Evolutionary conservation across 805 yeast species (phyloP).

Genomic region (Ogataea zsoltii): DNA sequence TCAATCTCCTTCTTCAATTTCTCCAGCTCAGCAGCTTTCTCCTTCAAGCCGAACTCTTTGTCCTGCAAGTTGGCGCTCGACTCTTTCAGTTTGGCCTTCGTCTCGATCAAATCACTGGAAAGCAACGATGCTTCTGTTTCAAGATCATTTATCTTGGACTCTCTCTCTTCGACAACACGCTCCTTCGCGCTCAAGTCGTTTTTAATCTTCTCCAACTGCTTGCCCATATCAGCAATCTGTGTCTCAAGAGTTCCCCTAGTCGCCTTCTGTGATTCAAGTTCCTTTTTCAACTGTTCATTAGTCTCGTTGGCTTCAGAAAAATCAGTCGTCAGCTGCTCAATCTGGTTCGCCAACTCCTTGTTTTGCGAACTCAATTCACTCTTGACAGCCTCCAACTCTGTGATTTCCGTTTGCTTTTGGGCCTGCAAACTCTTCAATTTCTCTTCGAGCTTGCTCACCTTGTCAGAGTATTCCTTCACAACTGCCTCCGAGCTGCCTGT

Average conservation of each 20-base stretch:
- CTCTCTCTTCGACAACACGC: slow-evolving; percentile 6
- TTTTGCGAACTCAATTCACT: slow-evolving; percentile 1
- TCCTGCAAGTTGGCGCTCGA: neutral
- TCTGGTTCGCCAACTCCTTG: neutral
- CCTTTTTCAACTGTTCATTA: neutral
- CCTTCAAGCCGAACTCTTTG: neutral
- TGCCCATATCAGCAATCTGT: slow-evolving; percentile 3
- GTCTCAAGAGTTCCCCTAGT: neutral
- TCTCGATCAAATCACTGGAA: slow-evolving; percentile 14
- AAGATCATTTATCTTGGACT: slow-evolving; percentile 2
- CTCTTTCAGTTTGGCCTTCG: slow-evolving; percentile 25
- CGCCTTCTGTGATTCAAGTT: neutral
- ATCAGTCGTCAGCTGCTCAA: slow-evolving; percentile 1
- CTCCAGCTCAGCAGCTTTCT: neutral
- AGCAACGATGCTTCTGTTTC: neutral
- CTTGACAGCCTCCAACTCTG: slow-evolving; percentile 19
- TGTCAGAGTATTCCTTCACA: slow-evolving; percentile 49
- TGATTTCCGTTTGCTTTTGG: slow-evolving; percentile 14
- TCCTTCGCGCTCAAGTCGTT: slow-evolving; percentile 1
- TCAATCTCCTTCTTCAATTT: neutral
- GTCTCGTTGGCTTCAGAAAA: neutral
- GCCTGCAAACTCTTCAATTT: slow-evolving; percentile 17
- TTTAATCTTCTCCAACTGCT: slow-evolving; percentile 8
- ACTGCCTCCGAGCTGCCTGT: slow-evolving; percentile 52
- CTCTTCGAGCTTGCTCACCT: slow-evolving; percentile 44